Evolutionary conservation across 2,329 filamentous ascomycete species (phyloP).

Genomic region (Microsporum ferrugineum): DNA sequence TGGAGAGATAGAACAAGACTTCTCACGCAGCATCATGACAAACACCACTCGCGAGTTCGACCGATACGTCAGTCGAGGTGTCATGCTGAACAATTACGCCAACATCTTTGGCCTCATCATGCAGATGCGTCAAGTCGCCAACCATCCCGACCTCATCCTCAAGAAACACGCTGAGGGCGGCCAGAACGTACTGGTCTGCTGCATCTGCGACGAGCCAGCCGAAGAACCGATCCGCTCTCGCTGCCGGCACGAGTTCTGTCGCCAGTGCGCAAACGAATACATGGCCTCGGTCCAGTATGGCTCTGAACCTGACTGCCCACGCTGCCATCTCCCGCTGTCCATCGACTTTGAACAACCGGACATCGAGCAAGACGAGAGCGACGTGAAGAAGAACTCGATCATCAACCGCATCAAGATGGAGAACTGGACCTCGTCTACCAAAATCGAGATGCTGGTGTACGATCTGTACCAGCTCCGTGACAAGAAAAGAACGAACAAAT

Average conservation of each 20-base stretch:
- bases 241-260: slow-evolving; percentile 89
- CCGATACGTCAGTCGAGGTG: slow-evolving; percentile 87
- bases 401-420: slow-evolving; percentile 99
- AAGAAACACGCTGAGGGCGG: slow-evolving; percentile 78
- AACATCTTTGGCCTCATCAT: slow-evolving; percentile 99
- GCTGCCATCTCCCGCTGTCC: slow-evolving; percentile 76
- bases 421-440: slow-evolving; percentile 95
- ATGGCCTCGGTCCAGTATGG: slow-evolving; percentile 60
- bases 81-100: slow-evolving; percentile 93
- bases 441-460: slow-evolving; percentile 93
- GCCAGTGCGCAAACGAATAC: slow-evolving; percentile 67
- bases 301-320: slow-evolving; percentile 57
- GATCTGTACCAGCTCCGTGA: slow-evolving; percentile 85
- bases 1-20: slow-evolving; percentile 88
- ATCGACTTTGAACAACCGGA: slow-evolving; percentile 94
- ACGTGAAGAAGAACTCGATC: slow-evolving; percentile 90
- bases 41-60: slow-evolving; percentile 82
- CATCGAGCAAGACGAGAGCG: slow-evolving; percentile 77
- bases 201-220: slow-evolving; percentile 90
- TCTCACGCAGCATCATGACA: slow-evolving; percentile 90
- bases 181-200: slow-evolving; percentile 82
- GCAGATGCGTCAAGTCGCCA: slow-evolving; percentile 97
- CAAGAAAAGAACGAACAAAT: slow-evolving; percentile 88
- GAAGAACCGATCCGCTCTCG: slow-evolving; percentile 87
- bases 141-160: slow-evolving; percentile 86